A percentile compares a stretch with the other conserved stretches of the same genome.
phyloP scores from a whole-genome alignment of 208 protist genomes.

The Leishmania major region DNA sequence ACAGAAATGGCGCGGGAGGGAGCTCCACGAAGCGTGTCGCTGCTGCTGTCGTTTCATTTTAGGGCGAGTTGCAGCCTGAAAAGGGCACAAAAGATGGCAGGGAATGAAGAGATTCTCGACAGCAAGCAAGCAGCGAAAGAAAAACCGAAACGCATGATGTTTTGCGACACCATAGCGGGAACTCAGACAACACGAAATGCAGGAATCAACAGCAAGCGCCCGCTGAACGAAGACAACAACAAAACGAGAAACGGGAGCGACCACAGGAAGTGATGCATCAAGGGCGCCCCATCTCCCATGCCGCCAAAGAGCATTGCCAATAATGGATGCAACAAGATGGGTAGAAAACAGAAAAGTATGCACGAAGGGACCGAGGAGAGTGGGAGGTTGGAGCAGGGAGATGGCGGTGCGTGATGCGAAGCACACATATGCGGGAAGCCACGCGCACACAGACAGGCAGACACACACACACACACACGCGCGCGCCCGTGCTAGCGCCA shows the following conservation, averaged over 20 bases:
- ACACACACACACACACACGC: not conserved
- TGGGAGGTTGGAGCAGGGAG: not conserved
- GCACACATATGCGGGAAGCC: too few relatives aligned
- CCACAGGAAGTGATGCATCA: not conserved
- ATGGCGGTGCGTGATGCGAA: too few relatives aligned
- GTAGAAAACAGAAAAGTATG: too few relatives aligned
- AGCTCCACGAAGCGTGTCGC: not conserved
- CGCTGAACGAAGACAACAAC: slow-evolving; percentile 6
- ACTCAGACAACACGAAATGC: not conserved
- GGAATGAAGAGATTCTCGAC: not conserved
- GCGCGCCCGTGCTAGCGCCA: not conserved
- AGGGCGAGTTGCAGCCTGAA: not conserved
- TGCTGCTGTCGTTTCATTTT: not conserved
- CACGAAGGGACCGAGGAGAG: not conserved
- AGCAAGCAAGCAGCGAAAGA: not conserved
- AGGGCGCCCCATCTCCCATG: too few relatives aligned
- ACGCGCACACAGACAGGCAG: not conserved
- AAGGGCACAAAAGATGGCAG: not conserved
- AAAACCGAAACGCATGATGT: not conserved
- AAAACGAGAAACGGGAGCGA: not conserved
- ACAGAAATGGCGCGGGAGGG: not conserved
- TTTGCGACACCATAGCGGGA: not conserved
- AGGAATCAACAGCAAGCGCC: not conserved
- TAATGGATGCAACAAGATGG: too few relatives aligned
- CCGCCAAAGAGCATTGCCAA: too few relatives aligned